A percentile compares a stretch with the other conserved stretches of the same genome.
phyloP scores from a whole-genome alignment of 108 stramenopile species.

The Phaeodactylum tricornutum region DNA sequence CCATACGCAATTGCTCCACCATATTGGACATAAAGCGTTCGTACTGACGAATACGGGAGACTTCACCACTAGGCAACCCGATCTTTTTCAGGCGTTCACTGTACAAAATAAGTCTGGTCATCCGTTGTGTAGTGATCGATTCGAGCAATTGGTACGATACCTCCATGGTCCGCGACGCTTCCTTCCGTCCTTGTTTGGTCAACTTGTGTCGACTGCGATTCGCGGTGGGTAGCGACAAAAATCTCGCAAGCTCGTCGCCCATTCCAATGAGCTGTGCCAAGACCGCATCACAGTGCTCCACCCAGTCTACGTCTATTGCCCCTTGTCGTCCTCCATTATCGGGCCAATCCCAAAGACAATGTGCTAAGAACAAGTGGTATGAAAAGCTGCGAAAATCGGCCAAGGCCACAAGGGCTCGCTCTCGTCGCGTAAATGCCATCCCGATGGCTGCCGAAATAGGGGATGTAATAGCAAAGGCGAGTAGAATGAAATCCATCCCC shows the following conservation, averaged over 20 bases:
- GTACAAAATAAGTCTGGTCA: slow-evolving; percentile 23
- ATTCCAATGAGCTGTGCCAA: slow-evolving; percentile 37
- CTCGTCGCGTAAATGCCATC: slow-evolving; percentile 39
- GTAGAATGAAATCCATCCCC: slow-evolving; percentile 25
- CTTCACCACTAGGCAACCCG: slow-evolving; percentile 33
- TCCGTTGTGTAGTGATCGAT: slow-evolving; percentile 8
- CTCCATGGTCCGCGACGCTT: slow-evolving; percentile 30
- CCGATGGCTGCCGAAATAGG: slow-evolving; percentile 29
- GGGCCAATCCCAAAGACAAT: slow-evolving; percentile 44
- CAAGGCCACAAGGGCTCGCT: slow-evolving; percentile 30
- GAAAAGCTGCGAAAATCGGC: slow-evolving; percentile 25
- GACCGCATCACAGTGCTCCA: slow-evolving; percentile 35
- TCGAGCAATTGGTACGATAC: slow-evolving; percentile 26
- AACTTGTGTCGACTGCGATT: slow-evolving; percentile 36
- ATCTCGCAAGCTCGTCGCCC: slow-evolving; percentile 37
- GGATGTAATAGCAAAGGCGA: slow-evolving; percentile 42
- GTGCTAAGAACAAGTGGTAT: slow-evolving; percentile 35
- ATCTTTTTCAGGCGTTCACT: slow-evolving; percentile 29
- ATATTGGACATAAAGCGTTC: slow-evolving; percentile 26
- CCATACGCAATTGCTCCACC: slow-evolving; percentile 36
- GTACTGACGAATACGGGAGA: slow-evolving; percentile 40
- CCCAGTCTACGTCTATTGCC: slow-evolving; percentile 19
- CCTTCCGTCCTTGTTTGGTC: slow-evolving; percentile 17
- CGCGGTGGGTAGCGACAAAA: slow-evolving; percentile 40
- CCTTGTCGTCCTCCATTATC: slow-evolving; percentile 22